Evolutionary conservation across 1,139 yeast species (phyloP).

Genomic region (Kurtzmaniella quercitrusa): DNA sequence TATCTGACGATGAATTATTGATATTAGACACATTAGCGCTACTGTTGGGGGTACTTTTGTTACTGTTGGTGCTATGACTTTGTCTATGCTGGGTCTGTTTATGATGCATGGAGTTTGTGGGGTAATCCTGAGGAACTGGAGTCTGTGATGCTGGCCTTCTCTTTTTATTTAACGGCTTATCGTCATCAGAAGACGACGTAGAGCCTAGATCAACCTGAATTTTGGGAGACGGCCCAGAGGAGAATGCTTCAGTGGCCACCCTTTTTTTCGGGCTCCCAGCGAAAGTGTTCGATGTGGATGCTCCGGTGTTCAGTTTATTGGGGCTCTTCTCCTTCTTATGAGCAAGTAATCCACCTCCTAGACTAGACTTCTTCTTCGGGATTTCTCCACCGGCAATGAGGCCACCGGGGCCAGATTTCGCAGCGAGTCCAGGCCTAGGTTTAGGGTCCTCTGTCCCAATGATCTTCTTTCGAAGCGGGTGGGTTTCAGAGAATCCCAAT

Average conservation of each 20-base stretch:
- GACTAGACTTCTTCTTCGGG: neutral
- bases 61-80: slow-evolving; percentile 2
- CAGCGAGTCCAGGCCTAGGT: slow-evolving; percentile 13
- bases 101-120: neutral
- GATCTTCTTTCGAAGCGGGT: slow-evolving; percentile 39
- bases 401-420: slow-evolving; percentile 11
- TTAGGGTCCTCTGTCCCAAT: slow-evolving; percentile 16
- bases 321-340: neutral
- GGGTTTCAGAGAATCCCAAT: slow-evolving; percentile 41
- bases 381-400: slow-evolving; percentile 21
- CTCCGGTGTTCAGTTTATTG: neutral
- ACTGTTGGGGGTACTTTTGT: slow-evolving; percentile 1
- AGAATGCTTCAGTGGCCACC: neutral
- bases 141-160: slow-evolving; percentile 13
- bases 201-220: slow-evolving; percentile 4
- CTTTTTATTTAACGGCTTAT: slow-evolving; percentile 12
- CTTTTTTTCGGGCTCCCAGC: neutral
- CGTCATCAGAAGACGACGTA: slow-evolving; percentile 18
- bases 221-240: neutral
- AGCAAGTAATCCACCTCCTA: no score
- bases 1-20: slow-evolving; percentile 7
- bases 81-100: neutral
- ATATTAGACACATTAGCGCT: slow-evolving; percentile 3
- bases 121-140: slow-evolving; percentile 16
- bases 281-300: neutral